phyloP scores from a whole-genome alignment of 1,139 yeast species.

The Kodamaea ohmeri region DNA sequence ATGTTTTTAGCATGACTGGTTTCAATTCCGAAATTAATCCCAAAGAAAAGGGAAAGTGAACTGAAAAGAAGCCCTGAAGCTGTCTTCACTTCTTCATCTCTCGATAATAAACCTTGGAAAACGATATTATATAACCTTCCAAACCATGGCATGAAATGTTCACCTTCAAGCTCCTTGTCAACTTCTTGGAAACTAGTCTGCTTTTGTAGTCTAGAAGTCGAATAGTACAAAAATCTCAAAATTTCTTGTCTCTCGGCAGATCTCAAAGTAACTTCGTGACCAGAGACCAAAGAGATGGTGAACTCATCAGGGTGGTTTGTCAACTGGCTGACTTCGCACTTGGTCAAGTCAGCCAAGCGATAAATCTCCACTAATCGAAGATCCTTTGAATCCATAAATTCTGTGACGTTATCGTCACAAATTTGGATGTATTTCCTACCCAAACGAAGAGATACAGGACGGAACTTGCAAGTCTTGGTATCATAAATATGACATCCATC shows the following conservation, averaged over 20 bases:
- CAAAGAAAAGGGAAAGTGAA: slow-evolving; percentile 58
- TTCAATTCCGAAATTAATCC: slow-evolving; percentile 59
- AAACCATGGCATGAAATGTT: slow-evolving; percentile 39
- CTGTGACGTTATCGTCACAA: slow-evolving; percentile 25
- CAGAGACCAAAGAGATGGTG: slow-evolving; percentile 50
- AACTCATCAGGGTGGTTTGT: slow-evolving; percentile 40
- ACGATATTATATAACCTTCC: slow-evolving; percentile 64
- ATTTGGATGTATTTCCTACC: slow-evolving; percentile 72
- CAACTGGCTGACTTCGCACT: slow-evolving; percentile 47
- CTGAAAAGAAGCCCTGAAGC: slow-evolving; percentile 66
- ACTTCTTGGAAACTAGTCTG: slow-evolving; percentile 21
- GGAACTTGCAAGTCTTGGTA: slow-evolving; percentile 22
- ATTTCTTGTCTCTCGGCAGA: slow-evolving; percentile 67
- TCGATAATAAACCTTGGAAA: slow-evolving; percentile 64
- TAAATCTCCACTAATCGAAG: slow-evolving; percentile 52
- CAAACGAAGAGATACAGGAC: slow-evolving; percentile 60
- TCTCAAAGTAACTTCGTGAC: slow-evolving; percentile 47
- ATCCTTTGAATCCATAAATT: neutral
- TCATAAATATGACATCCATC: slow-evolving; percentile 56
- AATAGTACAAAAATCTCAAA: slow-evolving; percentile 64
- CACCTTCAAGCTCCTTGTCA: slow-evolving; percentile 23
- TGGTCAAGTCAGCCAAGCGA: slow-evolving; percentile 48
- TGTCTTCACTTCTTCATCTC: slow-evolving; percentile 56
- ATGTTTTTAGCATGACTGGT: slow-evolving; percentile 58
- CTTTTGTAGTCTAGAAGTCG: slow-evolving; percentile 52